Evolutionary conservation across 2,329 filamentous ascomycete species (phyloP).

Genomic region (Apiospora koreana): DNA sequence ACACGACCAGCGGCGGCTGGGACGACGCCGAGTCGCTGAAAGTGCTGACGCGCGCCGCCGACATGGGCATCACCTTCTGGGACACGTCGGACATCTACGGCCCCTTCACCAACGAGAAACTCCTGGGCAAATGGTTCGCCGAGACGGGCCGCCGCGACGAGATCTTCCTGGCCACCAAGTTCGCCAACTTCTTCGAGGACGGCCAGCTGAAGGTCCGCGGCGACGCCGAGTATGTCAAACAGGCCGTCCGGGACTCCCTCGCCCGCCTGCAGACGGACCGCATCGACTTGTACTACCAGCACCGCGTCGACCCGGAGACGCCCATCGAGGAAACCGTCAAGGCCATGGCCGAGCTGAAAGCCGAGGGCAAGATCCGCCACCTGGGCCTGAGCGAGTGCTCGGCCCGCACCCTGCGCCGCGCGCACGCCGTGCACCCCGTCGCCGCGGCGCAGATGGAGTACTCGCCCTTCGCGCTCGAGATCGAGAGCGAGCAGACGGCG

Average conservation of each 20-base stretch:
- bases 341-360: constrained; percentile 48
- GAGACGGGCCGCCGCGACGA: constrained; percentile 45
- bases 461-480: constrained; percentile 54
- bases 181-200: constrained; percentile 38
- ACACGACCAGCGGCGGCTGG: constrained; percentile 31
- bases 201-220: constrained; percentile 24
- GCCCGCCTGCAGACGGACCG: constrained; percentile 48
- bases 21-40: constrained; percentile 27
- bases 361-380: constrained; percentile 53
- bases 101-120: constrained; percentile 41
- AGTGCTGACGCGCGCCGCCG: constrained; percentile 27
- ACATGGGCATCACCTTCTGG: constrained; percentile 29
- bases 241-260: constrained; percentile 37
- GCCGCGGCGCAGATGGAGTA: constrained; percentile 54
- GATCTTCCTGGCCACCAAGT: constrained; percentile 56
- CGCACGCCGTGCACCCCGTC: constrained; percentile 47
- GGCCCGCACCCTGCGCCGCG: constrained; percentile 47
- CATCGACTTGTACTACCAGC: constrained; percentile 57
- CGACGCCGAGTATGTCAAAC: constrained; percentile 27
- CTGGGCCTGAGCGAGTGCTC: constrained; percentile 50
- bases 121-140: constrained; percentile 44
- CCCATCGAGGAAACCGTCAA: constrained; percentile 49
- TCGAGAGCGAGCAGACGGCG: constrained; percentile 52
- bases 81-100: constrained; percentile 36
- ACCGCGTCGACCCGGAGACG: constrained; percentile 46